Base-by-base conservation (phyloP, 495 filamentous ascomycete species). In the Hyaloscypha finlandica region DNA sequence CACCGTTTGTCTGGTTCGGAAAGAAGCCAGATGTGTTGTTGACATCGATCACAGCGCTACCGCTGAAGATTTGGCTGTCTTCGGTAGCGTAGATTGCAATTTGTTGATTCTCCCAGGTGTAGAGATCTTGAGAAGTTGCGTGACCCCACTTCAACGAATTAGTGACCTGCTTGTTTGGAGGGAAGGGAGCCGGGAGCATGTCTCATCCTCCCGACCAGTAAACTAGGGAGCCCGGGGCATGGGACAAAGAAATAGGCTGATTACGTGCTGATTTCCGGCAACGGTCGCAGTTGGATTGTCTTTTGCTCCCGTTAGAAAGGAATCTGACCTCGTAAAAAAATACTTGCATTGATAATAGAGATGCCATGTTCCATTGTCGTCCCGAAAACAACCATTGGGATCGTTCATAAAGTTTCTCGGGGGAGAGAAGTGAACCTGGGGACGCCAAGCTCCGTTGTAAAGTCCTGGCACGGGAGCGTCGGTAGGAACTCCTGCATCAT, bases 11-110 rank as follows among this genome's bases (percentile, higher is more conserved):
- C 62, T 83, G 82, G 54, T 79, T 75, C 0, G 74, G 74, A 48
- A 86, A 85, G 75, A 87, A 84, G 0, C 83, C 82, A 61, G 84
- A 86, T 3, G 84, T 86, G 68, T 88, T 88, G 66, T 84, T 77
- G 22, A 71, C 73, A 67, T 88, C 84, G 37, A 83, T 74, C 8
- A 87, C 81, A 29, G 77, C 78, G 65, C 77, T 81, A 42, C 85
- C 86, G 20, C 80, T 80, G 71, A 84, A 88, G 61, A 84, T 81
- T 71, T 80, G 80, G 69, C 81, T 80, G 9, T 77, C 78, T 39
- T 80, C 70, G 31, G 78, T 81, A 4, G 81, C 81, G 56, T 76
- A 86, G 35, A 86, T 74, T 32, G 85, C 83, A 57, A 85, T 82
- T 53, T 79, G 74, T 60, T 83, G 83, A 68, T 86, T 83, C 25